Evolutionary conservation across 345 rosid genomes (phyloP).

Genomic region (Hibiscus mutabilis): DNA sequence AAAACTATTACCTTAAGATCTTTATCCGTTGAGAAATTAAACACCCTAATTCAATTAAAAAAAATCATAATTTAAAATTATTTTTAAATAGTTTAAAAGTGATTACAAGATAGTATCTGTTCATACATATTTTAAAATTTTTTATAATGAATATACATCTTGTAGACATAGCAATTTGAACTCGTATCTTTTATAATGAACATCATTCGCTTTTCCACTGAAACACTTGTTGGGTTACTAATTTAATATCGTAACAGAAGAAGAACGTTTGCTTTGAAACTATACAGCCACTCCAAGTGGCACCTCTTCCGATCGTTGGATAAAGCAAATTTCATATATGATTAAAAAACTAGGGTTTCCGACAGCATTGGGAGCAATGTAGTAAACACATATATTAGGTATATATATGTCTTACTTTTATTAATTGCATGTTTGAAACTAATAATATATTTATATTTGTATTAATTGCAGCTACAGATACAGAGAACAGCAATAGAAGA

Average conservation of each 20-base stretch:
- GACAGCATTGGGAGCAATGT: slow-evolving; percentile 37
- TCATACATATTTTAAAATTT: too few species aligned
- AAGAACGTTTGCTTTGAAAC: neutral
- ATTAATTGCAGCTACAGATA: slow-evolving; percentile 9
- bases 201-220: too few species aligned
- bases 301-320: too few species aligned
- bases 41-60: neutral
- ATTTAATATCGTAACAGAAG: neutral
- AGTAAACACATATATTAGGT: slow-evolving; percentile 3
- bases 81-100: too few species aligned
- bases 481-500: slow-evolving; percentile 19
- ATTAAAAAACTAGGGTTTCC: slow-evolving; percentile 22
- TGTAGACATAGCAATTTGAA: too few species aligned
- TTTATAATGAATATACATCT: too few species aligned
- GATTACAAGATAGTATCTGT: too few species aligned
- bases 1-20: slow-evolving; percentile 9
- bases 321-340: too few species aligned
- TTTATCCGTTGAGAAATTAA: slow-evolving; percentile 3
- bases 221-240: too few species aligned
- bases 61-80: neutral
- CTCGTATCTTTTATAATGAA: too few species aligned
- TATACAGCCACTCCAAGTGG: too few species aligned
- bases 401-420: neutral
- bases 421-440: slow-evolving; percentile 1
- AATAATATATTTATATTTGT: neutral